These are phyloP conservation scores for Scedosporium aurantiacum DNA, from an alignment of 2,329 filamentous ascomycete species.

Conservation along the genomic window DNA sequence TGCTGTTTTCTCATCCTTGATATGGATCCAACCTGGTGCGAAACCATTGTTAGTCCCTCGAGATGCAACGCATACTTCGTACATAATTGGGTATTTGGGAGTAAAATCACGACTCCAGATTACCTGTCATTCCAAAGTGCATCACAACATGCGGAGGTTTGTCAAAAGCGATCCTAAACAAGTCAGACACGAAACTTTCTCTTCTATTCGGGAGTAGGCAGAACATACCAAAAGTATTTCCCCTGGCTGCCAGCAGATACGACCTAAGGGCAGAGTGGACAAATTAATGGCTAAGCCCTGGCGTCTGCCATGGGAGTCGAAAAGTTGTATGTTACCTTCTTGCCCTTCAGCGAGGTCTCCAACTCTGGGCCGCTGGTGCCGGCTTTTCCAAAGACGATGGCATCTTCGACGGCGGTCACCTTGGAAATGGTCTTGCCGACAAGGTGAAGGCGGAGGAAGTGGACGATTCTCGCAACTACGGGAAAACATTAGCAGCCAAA, in stretches of 20 bases:
- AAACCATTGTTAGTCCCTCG: background rate
- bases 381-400: conserved; percentile 81
- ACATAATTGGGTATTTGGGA: background rate
- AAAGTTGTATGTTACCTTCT: conserved; percentile 43
- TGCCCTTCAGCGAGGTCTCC: conserved; percentile 60
- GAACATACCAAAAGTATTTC: conserved; percentile 79
- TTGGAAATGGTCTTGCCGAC: conserved; percentile 68
- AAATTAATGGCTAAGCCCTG: conserved; percentile 1
- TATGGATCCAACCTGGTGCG: conserved; percentile 66
- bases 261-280: conserved; percentile 25
- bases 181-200: background rate
- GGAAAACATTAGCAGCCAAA: background rate
- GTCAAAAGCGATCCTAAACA: conserved; percentile 42
- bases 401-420: conserved; percentile 65
- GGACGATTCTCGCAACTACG: conserved; percentile 72
- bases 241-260: conserved; percentile 69
- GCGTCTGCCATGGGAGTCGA: background rate
- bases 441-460: conserved; percentile 73
- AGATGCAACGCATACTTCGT: background rate
- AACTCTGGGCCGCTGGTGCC: conserved; percentile 71
- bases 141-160: conserved; percentile 77
- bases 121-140: conserved; percentile 68
- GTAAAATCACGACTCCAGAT: background rate
- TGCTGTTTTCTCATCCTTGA: conserved; percentile 64
- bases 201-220: background rate